Evolutionary conservation across 116 monocot species (phyloP).

Genomic region (Papilionanthe hybrid): DNA sequence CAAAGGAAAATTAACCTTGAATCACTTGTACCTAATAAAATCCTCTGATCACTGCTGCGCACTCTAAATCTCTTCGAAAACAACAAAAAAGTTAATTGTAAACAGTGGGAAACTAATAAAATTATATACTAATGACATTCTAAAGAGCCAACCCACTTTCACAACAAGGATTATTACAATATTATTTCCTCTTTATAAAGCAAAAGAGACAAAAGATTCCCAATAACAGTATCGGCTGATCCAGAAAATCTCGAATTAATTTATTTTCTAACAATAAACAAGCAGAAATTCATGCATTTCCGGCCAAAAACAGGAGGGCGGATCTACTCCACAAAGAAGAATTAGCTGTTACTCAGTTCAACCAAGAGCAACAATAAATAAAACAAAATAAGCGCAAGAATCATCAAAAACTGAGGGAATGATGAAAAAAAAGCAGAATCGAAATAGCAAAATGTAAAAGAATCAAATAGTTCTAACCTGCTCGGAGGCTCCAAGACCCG

Average conservation of each 20-base stretch:
- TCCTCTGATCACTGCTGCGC: too few relatives aligned
- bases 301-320: background rate
- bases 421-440: background rate
- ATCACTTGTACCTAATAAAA: too few relatives aligned
- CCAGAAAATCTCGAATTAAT: background rate
- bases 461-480: conserved; percentile 30
- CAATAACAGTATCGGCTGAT: background rate
- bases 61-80: background rate
- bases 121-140: background rate
- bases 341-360: background rate
- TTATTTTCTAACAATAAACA: background rate
- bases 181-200: background rate
- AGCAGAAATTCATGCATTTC: background rate
- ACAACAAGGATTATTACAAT: background rate
- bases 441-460: background rate
- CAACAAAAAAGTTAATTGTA: background rate
- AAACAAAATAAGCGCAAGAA: background rate
- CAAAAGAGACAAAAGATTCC: background rate
- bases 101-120: background rate
- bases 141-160: background rate
- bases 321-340: background rate
- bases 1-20: too few relatives aligned
- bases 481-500: conserved; percentile 50
- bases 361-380: background rate
- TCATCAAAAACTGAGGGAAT: background rate